Evolutionary conservation across 768 basidiomycete species (phyloP).

Genomic region (Lyophyllum atratum): DNA sequence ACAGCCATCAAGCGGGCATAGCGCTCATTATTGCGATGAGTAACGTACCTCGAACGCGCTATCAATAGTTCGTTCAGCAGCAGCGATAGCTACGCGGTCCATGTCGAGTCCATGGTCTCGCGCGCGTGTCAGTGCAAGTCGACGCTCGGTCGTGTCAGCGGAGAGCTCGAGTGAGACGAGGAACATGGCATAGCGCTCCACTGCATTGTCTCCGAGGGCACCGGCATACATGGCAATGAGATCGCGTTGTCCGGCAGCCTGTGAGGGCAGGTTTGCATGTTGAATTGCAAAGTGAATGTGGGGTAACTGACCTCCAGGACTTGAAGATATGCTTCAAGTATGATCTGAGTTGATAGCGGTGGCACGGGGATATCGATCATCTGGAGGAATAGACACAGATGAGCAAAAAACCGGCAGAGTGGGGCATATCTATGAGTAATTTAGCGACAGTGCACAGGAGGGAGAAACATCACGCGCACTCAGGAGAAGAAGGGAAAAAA

Average conservation of each 20-base stretch:
- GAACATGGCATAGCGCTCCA: slow-evolving; percentile 91
- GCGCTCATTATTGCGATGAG: not conserved
- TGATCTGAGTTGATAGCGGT: slow-evolving; percentile 71
- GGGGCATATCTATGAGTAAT: slow-evolving; percentile 53
- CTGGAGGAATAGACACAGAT: slow-evolving; percentile 86
- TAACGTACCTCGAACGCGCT: slow-evolving; percentile 60
- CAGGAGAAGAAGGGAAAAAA: slow-evolving; percentile 48
- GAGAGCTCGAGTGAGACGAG: slow-evolving; percentile 73
- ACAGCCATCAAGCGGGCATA: slow-evolving; percentile 1
- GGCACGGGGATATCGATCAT: slow-evolving; percentile 79
- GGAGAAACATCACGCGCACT: slow-evolving; percentile 43
- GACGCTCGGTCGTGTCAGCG: slow-evolving; percentile 64
- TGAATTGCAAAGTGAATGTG: not conserved
- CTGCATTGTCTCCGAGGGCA: slow-evolving; percentile 86
- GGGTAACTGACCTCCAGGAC: slow-evolving; percentile 72
- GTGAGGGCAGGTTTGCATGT: not conserved
- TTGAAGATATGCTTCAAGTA: slow-evolving; percentile 86
- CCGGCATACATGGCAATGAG: slow-evolving; percentile 95
- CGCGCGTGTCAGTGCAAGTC: slow-evolving; percentile 71
- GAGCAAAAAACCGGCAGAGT: slow-evolving; percentile 90
- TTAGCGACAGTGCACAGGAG: not conserved
- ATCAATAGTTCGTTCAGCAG: slow-evolving; percentile 79
- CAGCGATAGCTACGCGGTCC: slow-evolving; percentile 73
- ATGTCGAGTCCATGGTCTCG: slow-evolving; percentile 85
- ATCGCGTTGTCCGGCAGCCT: slow-evolving; percentile 77